These are phyloP conservation scores for Beauveria sp. DNA, from an alignment of 2,329 filamentous ascomycete genomes.

Conservation along the genomic window DNA sequence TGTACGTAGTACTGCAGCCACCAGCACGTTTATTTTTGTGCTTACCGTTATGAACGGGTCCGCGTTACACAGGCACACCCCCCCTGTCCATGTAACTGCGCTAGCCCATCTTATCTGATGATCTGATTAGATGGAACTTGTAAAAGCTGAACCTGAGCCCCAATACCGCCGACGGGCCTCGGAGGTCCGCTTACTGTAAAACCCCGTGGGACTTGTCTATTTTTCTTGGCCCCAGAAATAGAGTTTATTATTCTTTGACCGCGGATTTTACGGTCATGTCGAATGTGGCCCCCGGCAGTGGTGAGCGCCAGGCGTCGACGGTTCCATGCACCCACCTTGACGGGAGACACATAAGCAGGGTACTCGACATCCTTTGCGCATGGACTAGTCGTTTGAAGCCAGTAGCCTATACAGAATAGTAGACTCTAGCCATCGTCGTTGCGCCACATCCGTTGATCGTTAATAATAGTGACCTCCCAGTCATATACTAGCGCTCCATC, in stretches of 20 bases:
- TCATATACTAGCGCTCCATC: neutral
- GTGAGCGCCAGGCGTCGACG: neutral
- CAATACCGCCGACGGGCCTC: slow-evolving; percentile 9
- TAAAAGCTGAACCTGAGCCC: neutral
- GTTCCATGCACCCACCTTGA: neutral
- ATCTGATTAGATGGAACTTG: slow-evolving; percentile 33
- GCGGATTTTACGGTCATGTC: neutral
- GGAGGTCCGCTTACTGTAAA: slow-evolving; percentile 4
- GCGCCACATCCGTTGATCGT: neutral
- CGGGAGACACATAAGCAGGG: neutral
- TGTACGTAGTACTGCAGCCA: neutral
- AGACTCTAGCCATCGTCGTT: neutral
- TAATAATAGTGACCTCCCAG: neutral
- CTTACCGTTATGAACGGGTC: neutral
- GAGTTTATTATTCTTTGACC: neutral
- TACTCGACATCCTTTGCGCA: neutral
- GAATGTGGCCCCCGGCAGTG: neutral
- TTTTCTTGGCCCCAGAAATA: neutral
- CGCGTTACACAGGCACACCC: neutral
- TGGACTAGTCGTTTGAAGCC: neutral
- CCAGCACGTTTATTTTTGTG: neutral
- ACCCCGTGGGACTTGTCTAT: no score
- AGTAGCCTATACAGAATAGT: neutral
- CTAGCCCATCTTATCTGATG: slow-evolving; percentile 34
- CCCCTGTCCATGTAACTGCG: neutral